Evolutionary conservation across 2,329 filamentous ascomycete genomes (phyloP), one percentile per base, ranked within the genome.

Genomic region (Monilinia polystroma): DNA sequence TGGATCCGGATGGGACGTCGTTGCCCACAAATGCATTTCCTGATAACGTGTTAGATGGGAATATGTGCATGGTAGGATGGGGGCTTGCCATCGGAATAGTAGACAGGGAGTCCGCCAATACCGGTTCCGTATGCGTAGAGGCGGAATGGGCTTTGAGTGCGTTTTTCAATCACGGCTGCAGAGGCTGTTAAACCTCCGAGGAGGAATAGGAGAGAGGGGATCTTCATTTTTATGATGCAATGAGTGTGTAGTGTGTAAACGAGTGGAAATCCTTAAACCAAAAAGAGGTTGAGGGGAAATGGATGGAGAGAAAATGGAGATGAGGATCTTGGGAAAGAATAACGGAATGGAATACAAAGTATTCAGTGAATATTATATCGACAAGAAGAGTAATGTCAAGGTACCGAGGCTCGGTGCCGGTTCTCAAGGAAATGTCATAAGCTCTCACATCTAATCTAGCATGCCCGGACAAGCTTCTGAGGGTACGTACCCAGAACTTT

Each of bases 91-190:
- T 65, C 63, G 1, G 63, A 65, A 32, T 66, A 66, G 35, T 54
- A 66, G 8, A 66, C 14, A 6, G 64, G 56, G 29, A 66, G 56
- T 32, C 64, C 64, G 18, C 56, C 56, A 47, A 66, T 66, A 3
- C 51, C 51, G 11, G 20, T 47, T 16, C 64, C 64, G 26, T 66
- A 66, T 14, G 64, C 64, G 63, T 66, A 66, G 26, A 66, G 29
- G 20, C 35, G 26, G 20, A 65, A 65, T 29, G 63, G 12, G 29
- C 29, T 18, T 29, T 29, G 16, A 58, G 29, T 11, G 7, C 63
- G 53, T 52, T 43, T 65, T 11, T 32, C 45, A 12, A 65, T 49
- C 18, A 58, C 53, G 14, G 63, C 63, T 38, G 63, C 54, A 26
- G 63, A 65, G 49, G 43, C 63, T 35, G 53, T 29, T 23, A 63